Evolutionary conservation across 1,284 basidiomycete genomes (phyloP).

Genomic region (Mycena citricolor): DNA sequence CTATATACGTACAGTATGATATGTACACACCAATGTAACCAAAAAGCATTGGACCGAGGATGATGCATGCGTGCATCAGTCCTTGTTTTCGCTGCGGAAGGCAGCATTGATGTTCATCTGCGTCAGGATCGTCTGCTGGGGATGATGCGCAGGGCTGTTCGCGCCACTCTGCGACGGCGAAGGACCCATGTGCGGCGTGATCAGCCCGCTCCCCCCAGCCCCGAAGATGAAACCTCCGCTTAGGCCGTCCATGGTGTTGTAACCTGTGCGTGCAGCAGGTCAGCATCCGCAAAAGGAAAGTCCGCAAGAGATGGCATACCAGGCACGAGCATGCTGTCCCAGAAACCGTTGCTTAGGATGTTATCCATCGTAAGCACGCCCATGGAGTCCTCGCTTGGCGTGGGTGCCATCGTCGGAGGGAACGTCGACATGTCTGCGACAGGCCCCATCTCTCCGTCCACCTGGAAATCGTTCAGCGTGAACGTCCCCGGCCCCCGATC

Average conservation of each 20-base stretch:
- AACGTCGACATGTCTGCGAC: slow-evolving; percentile 76
- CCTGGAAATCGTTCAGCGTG: slow-evolving; percentile 56
- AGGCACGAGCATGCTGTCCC: slow-evolving; percentile 82
- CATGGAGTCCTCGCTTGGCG: slow-evolving; percentile 45
- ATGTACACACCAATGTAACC: too few species aligned
- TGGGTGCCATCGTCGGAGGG: slow-evolving; percentile 75
- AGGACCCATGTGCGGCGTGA: slow-evolving; percentile 51
- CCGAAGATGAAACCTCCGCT: slow-evolving; percentile 82
- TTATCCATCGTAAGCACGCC: slow-evolving; percentile 74
- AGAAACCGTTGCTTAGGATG: slow-evolving; percentile 74
- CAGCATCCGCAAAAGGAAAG: slow-evolving; percentile 11
- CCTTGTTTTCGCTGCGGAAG: too few species aligned
- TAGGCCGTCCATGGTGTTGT: slow-evolving; percentile 74
- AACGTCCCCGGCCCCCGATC: slow-evolving; percentile 29
- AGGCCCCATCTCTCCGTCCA: slow-evolving; percentile 78
- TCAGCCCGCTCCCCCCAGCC: slow-evolving; percentile 72
- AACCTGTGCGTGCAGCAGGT: slow-evolving; percentile 50
- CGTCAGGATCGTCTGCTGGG: slow-evolving; percentile 32
- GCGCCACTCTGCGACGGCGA: slow-evolving; percentile 43
- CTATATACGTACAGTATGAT: too few species aligned
- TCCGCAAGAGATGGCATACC: slow-evolving; percentile 36
- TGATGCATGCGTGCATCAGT: too few species aligned
- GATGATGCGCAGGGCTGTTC: slow-evolving; percentile 40
- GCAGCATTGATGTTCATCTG: slow-evolving; percentile 46
- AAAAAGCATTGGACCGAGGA: too few species aligned